phyloP scores from a whole-genome alignment of 805 yeast genomes.

The Yamadazyma sp. region DNA sequence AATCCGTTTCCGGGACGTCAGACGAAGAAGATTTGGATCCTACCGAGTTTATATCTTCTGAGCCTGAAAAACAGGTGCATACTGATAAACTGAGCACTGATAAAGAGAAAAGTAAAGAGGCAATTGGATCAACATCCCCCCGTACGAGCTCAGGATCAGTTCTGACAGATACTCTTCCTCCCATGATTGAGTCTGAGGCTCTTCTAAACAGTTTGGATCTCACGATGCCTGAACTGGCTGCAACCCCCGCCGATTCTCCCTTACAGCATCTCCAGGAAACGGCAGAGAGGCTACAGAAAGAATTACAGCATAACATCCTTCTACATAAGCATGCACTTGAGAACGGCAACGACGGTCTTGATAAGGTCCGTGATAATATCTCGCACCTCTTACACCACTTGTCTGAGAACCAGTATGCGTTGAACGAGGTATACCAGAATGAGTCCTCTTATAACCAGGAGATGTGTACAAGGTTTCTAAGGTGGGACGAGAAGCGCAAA shows the following conservation, averaged over 20 bases:
- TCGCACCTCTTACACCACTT: conserved; percentile 33
- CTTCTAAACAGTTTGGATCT: conserved; percentile 6
- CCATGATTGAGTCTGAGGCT: conserved; percentile 5
- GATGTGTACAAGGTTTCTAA: conserved; percentile 29
- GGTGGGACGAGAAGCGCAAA: conserved; percentile 42
- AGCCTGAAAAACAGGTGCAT: background rate
- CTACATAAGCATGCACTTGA: conserved; percentile 21
- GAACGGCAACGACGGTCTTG: conserved; percentile 35
- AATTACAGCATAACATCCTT: conserved; percentile 7
- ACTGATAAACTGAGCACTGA: conserved; percentile 1
- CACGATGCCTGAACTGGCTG: conserved; percentile 2
- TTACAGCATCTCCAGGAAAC: conserved; percentile 13
- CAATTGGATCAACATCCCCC: no score
- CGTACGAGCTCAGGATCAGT: no score
- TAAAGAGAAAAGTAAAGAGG: no score
- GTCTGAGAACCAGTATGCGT: conserved; percentile 43
- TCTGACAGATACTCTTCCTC: conserved; percentile 12
- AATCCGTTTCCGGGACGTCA: conserved; percentile 1
- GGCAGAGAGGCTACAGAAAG: conserved; percentile 2
- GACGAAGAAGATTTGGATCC: conserved; percentile 26
- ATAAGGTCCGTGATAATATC: conserved; percentile 27
- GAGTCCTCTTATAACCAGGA: conserved; percentile 31
- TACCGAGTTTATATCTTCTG: conserved; percentile 21
- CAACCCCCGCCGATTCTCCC: conserved; percentile 5
- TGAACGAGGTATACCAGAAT: conserved; percentile 45